These are phyloP conservation scores for Cercospora sp. DNA, from an alignment of 2,329 filamentous ascomycete species.

Conservation along the genomic window DNA sequence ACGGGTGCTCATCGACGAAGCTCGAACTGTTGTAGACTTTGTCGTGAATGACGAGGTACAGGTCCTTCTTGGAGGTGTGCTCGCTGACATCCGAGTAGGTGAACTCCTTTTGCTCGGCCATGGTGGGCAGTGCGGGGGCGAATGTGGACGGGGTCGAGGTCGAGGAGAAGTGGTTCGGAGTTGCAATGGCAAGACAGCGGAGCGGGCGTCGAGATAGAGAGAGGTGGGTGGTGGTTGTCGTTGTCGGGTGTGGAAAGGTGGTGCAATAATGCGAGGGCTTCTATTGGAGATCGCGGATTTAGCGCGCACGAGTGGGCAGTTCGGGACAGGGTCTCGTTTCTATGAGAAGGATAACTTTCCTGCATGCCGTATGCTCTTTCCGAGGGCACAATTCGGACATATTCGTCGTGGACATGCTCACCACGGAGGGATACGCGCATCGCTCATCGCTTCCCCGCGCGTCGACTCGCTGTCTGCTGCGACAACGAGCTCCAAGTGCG, in stretches of 20 bases:
- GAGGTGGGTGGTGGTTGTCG: neutral
- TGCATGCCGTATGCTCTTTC: conserved; percentile 2
- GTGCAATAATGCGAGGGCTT: neutral
- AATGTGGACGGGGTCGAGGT: neutral
- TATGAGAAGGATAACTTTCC: neutral
- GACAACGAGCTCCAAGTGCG: neutral
- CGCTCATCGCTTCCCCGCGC: neutral
- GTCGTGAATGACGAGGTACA: conserved; percentile 89
- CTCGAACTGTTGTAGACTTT: conserved; percentile 89
- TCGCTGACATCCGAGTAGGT: conserved; percentile 79
- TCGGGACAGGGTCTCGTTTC: neutral
- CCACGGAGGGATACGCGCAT: neutral
- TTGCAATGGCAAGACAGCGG: neutral
- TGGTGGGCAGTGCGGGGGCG: conserved; percentile 31
- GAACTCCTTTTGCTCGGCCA: conserved; percentile 61
- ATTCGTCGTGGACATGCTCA: neutral
- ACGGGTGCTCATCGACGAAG: conserved; percentile 97
- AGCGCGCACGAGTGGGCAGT: neutral
- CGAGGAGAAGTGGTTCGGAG: neutral
- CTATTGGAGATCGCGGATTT: neutral
- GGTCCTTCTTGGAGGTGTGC: conserved; percentile 91
- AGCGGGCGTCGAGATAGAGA: neutral
- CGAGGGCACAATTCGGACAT: neutral
- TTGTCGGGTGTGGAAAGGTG: neutral
- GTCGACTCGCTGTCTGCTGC: neutral